Evolutionary conservation across 2,329 filamentous ascomycete genomes (phyloP).

Genomic region (Epichloe scottii): DNA sequence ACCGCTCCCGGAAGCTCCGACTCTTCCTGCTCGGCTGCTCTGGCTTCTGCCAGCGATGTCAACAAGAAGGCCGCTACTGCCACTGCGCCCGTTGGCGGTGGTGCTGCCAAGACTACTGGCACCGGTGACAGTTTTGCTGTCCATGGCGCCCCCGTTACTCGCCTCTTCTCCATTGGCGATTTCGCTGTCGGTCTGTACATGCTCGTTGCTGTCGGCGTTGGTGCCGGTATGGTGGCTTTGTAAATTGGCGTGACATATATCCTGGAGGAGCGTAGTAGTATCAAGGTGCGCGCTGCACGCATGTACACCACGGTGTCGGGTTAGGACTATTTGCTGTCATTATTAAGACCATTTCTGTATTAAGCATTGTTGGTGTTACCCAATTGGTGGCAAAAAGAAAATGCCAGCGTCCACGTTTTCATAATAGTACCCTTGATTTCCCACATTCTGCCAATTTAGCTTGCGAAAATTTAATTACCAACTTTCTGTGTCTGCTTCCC

Average conservation of each 20-base stretch:
- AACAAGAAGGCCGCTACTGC: slow-evolving; percentile 20
- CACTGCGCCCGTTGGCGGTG: slow-evolving; percentile 4
- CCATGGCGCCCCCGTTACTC: slow-evolving; percentile 17
- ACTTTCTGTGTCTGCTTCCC: no score
- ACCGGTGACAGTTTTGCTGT: slow-evolving; percentile 6
- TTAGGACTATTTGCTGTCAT: neutral
- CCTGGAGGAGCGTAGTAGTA: neutral
- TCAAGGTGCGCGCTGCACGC: slow-evolving; percentile 8
- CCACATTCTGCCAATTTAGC: no score
- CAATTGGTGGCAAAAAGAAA: slow-evolving; percentile 13
- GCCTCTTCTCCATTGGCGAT: slow-evolving; percentile 33
- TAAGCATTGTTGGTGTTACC: slow-evolving; percentile 18
- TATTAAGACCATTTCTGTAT: slow-evolving; percentile 7
- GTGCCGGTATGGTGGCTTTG: slow-evolving; percentile 41
- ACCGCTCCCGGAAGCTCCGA: slow-evolving; percentile 35
- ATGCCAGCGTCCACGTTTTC: slow-evolving; percentile 12
- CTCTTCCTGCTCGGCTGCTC: slow-evolving; percentile 42
- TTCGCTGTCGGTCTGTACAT: slow-evolving; percentile 38
- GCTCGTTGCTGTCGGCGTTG: slow-evolving; percentile 37
- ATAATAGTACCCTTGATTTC: neutral
- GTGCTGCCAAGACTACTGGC: slow-evolving; percentile 2
- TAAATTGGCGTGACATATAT: slow-evolving; percentile 22
- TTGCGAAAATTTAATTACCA: no score
- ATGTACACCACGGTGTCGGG: neutral
- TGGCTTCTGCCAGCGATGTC: slow-evolving; percentile 50